These are phyloP conservation scores for Camelina laxa DNA, from an alignment of 345 rosid genomes.

Conservation along the genomic window DNA sequence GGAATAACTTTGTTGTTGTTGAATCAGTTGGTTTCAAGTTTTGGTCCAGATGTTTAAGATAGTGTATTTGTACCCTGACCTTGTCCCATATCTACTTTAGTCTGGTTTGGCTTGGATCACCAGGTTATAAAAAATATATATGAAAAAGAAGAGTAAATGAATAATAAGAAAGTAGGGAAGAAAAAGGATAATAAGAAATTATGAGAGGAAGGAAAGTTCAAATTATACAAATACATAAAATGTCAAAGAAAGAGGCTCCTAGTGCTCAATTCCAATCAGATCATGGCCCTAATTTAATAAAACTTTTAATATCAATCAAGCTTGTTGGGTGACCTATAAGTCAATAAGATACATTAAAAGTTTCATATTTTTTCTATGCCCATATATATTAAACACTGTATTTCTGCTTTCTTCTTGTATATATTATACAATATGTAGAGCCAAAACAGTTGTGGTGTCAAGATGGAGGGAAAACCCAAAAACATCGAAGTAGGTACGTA, in stretches of 20 bases:
- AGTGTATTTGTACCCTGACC: background rate
- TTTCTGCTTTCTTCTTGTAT: background rate
- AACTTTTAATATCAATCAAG: slow-evolving; percentile 17
- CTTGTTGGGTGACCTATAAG: slow-evolving; percentile 39
- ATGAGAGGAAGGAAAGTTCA: slow-evolving; percentile 21
- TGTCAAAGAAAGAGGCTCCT: slow-evolving; percentile 47
- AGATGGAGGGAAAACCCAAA: slow-evolving; percentile 19
- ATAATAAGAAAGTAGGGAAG: background rate
- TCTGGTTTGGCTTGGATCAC: background rate
- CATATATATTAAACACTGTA: background rate
- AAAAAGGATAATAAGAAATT: background rate
- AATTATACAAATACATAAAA: slow-evolving; percentile 16
- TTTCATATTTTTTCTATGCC: background rate
- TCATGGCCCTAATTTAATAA: slow-evolving; percentile 25
- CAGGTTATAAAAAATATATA: background rate
- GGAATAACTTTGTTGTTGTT: no score
- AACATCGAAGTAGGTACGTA: slow-evolving; percentile 30
- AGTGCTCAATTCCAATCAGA: slow-evolving; percentile 40
- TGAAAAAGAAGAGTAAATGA: slow-evolving; percentile 9
- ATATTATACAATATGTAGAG: background rate
- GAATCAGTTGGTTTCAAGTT: background rate
- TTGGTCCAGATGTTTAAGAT: background rate
- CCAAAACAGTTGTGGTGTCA: slow-evolving; percentile 19
- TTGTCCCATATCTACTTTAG: background rate
- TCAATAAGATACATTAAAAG: slow-evolving; percentile 36